Evolutionary conservation across 305 asterid genomes (phyloP), one percentile per base, ranked within the genome.

Genomic region (Fraxinus floribunda): DNA sequence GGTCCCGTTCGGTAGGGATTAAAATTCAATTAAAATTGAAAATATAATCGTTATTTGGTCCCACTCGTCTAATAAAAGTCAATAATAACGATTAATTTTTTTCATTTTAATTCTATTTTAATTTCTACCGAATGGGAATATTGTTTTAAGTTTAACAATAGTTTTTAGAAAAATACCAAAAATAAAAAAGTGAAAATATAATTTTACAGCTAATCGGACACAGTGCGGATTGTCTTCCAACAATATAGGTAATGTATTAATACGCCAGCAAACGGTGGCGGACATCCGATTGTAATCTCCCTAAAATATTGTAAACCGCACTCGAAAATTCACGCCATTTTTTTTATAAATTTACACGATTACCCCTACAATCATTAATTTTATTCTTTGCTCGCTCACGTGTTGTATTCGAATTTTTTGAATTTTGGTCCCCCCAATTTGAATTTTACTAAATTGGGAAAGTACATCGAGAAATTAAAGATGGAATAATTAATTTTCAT

Each of bases 261-360:
- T 71, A 32, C 46, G 75, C 75, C 86, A 80, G 70, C 86, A 76
- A 80, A 80, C 62, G 57, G 75, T 64, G 84, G 66, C 64, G 44
- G 84, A 80, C 84, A 66, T 64, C 38, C 74, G 22, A 36, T 76
- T 35, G 81, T 13, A 76, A 57, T 1, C 52, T 80, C 32, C 84
- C 84, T 76, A 26, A 24, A 84, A 30, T 29, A 44, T 34, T 8
- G 81, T 46, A 49, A 8, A 30, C 79, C 72, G 8, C 15, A 62
- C 39, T 34, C 16, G 44, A 73, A 29, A 78, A 26, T 29, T 29
- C 41, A 60, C 39, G 5, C 60, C 57, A 29, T 3, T 29, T 35
- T 68, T 16, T 9, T 29, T 38, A 35, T 46, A 35, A 70, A 76
- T 32, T 68, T 68, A 82, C 66, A 34, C 34, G 70, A 20, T 24